A percentile compares a stretch with the other conserved stretches of the same genome.
These are phyloP conservation scores for Phyllosticta citribraziliensis DNA, from an alignment of 2,329 filamentous ascomycete genomes.

Conservation along the genomic window DNA sequence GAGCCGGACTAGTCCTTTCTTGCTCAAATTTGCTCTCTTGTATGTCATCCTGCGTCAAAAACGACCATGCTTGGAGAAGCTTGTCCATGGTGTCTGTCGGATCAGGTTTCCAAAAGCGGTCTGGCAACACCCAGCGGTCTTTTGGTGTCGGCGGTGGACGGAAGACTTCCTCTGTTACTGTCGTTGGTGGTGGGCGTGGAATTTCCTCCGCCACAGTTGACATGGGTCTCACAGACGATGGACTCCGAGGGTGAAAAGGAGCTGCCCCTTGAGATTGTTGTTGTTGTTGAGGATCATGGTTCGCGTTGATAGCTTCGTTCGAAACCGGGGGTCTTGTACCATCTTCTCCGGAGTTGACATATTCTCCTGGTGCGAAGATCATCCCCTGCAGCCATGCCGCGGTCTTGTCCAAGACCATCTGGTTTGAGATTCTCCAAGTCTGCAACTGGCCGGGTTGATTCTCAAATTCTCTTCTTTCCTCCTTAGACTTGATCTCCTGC, in stretches of 20 bases:
- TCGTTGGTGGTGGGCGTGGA: no score
- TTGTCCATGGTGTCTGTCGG: neutral
- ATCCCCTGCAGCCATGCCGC: neutral
- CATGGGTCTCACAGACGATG: no score
- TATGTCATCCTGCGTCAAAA: neutral
- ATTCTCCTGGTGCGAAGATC: neutral
- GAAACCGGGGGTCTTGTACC: no score
- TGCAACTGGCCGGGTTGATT: neutral
- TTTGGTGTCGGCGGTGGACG: neutral
- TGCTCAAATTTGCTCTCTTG: neutral
- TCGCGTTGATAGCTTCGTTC: no score
- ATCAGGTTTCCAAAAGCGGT: neutral
- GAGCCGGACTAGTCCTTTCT: neutral
- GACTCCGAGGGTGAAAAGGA: no score
- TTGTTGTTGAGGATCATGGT: neutral
- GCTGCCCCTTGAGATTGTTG: no score
- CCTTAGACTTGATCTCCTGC: neutral
- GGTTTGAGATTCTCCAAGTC: neutral
- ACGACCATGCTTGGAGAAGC: neutral
- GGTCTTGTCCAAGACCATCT: neutral
- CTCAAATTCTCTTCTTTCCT: neutral
- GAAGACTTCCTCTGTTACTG: neutral
- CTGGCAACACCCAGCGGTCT: neutral
- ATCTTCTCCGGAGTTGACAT: neutral
- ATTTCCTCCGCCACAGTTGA: neutral